phyloP scores from a whole-genome alignment of 805 yeast species.

The Myxozyma kluyveri region DNA sequence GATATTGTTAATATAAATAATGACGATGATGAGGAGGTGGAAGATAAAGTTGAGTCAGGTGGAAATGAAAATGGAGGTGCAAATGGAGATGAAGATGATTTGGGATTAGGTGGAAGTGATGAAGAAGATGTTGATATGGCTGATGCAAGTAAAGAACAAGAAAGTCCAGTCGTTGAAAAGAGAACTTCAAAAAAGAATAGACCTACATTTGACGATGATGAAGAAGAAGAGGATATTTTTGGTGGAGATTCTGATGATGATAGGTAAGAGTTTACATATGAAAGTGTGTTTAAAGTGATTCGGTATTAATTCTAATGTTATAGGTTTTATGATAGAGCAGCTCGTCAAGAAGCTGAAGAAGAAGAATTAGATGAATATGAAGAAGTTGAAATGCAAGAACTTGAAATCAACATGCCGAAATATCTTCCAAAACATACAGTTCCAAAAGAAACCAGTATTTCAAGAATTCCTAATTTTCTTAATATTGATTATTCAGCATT shows the following conservation, averaged over 20 bases:
- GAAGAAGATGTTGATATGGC: conserved; percentile 25
- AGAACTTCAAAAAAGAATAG: no score
- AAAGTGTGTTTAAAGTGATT: no score
- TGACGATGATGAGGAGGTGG: conserved; percentile 28
- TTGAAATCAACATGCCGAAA: conserved; percentile 39
- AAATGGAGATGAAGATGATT: conserved; percentile 13
- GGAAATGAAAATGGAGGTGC: conserved; percentile 12
- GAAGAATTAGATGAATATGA: conserved; percentile 30
- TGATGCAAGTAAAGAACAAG: conserved; percentile 17
- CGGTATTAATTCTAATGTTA: not conserved
- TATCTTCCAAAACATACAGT: conserved; percentile 35
- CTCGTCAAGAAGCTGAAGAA: conserved; percentile 5
- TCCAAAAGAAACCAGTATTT: conserved; percentile 42
- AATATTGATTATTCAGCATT: conserved; percentile 83
- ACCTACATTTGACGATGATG: conserved; percentile 15
- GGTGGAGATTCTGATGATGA: conserved; percentile 20
- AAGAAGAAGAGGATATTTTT: conserved; percentile 28
- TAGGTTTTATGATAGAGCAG: not conserved
- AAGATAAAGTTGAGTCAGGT: conserved; percentile 10
- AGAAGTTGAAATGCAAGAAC: conserved; percentile 33
- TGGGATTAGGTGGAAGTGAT: conserved; percentile 2
- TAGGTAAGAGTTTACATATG: conserved; percentile 7
- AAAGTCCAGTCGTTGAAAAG: not conserved
- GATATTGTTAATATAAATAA: no score
- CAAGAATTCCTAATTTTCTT: conserved; percentile 79